Conservation (phyloP, 129 eudicot species). For the Chrysanthemum makinoi region DNA sequence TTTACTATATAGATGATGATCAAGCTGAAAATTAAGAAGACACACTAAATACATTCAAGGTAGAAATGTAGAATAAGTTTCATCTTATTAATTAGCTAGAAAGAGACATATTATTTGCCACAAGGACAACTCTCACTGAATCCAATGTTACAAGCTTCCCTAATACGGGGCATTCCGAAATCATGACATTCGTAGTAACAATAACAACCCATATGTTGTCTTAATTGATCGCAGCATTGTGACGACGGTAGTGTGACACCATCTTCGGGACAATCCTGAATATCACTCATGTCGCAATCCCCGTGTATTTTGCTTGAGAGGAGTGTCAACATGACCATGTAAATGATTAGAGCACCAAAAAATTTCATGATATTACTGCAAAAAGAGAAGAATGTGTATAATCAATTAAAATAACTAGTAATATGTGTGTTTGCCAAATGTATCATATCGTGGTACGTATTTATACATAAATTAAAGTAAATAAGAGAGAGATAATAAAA, state of each 20-base stretch:
- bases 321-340: neutral
- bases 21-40: too few relatives aligned
- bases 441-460: too few relatives aligned
- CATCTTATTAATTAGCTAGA: too few relatives aligned
- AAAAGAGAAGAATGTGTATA: neutral
- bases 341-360: neutral
- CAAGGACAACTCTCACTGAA: neutral
- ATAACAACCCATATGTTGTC: neutral
- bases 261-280: neutral
- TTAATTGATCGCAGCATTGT: neutral
- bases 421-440: too few relatives aligned
- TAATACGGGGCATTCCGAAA: neutral
- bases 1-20: too few relatives aligned
- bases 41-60: too few relatives aligned
- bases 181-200: neutral
- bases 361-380: slow-evolving; percentile 2
- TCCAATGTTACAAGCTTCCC: neutral
- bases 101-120: too few relatives aligned
- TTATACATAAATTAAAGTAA: too few relatives aligned
- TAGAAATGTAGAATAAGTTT: too few relatives aligned
- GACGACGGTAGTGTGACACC: neutral
- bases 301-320: neutral
- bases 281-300: neutral
- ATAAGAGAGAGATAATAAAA: too few relatives aligned
- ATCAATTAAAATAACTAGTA: neutral